These are phyloP conservation scores for Diplogelasinospora grovesii DNA, from an alignment of 495 filamentous ascomycete genomes.

Conservation along the genomic window DNA sequence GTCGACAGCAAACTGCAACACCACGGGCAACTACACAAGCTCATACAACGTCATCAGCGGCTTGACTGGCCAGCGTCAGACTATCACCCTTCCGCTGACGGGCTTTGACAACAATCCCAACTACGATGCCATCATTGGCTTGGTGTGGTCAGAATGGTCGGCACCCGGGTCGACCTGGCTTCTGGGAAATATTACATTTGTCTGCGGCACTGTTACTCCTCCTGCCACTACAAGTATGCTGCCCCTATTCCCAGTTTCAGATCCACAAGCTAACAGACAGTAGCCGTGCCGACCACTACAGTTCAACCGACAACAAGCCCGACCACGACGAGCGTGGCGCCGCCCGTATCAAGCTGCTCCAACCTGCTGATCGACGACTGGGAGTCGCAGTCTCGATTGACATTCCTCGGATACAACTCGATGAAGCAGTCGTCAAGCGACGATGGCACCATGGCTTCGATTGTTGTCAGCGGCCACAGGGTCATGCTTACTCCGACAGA, in stretches of 20 bases:
- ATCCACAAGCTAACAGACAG: constrained; percentile 9
- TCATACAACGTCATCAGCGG: constrained; percentile 38
- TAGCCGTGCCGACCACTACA: constrained; percentile 6
- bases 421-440: constrained; percentile 51
- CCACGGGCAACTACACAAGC: constrained; percentile 35
- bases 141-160: constrained; percentile 48
- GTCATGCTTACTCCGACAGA: constrained; percentile 47
- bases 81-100: constrained; percentile 45
- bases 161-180: constrained; percentile 38
- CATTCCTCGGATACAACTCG: constrained; percentile 59
- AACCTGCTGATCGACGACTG: constrained; percentile 55
- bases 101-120: constrained; percentile 45
- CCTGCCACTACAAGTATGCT: constrained; percentile 17
- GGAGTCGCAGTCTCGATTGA: constrained; percentile 56
- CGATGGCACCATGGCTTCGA: constrained; percentile 53
- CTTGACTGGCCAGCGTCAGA: constrained; percentile 47
- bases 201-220: constrained; percentile 30
- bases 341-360: constrained; percentile 34
- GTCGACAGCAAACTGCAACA: constrained; percentile 37
- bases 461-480: constrained; percentile 43
- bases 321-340: constrained; percentile 9
- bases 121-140: constrained; percentile 41
- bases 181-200: constrained; percentile 46
- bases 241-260: background rate
- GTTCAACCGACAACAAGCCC: constrained; percentile 10